A percentile compares a stretch with the other conserved stretches of the same genome.
phyloP scores from a whole-genome alignment of 192 early-diverging fungal species.

The Piromyces sp. region DNA sequence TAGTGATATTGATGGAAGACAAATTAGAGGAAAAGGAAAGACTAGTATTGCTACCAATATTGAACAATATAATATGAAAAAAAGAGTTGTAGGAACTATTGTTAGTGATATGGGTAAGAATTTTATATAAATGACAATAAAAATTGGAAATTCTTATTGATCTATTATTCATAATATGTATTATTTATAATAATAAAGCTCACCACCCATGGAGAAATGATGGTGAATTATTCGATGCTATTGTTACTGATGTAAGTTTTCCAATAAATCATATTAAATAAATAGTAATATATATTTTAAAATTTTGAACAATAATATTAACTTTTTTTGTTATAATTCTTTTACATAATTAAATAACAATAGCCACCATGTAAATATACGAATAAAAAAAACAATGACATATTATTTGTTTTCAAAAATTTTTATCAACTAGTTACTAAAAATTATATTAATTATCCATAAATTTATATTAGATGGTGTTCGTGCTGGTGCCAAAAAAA shows the following conservation, averaged over 20 bases:
- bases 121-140: too few species aligned
- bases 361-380: conserved; percentile 42
- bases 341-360: too few species aligned
- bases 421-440: too few species aligned
- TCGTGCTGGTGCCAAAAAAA: conserved; percentile 82
- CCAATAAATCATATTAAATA: neutral
- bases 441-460: too few species aligned
- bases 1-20: conserved; percentile 92
- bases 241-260: conserved; percentile 58
- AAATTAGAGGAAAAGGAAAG: conserved; percentile 66
- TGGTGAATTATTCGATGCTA: conserved; percentile 54
- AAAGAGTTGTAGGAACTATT: conserved; percentile 58
- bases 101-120: conserved; percentile 60
- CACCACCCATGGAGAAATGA: conserved; percentile 63
- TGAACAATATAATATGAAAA: conserved; percentile 59
- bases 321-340: neutral
- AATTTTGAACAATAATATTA: neutral
- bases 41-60: conserved; percentile 58
- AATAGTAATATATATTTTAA: neutral
- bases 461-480: conserved; percentile 46
- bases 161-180: too few species aligned
- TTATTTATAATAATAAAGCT: neutral
- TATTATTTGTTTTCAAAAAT: too few species aligned
- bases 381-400: too few species aligned
- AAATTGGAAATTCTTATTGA: too few species aligned